Base-by-base conservation (phyloP, 139 green algal species). In the Chlamydomonas eustigma region DNA sequence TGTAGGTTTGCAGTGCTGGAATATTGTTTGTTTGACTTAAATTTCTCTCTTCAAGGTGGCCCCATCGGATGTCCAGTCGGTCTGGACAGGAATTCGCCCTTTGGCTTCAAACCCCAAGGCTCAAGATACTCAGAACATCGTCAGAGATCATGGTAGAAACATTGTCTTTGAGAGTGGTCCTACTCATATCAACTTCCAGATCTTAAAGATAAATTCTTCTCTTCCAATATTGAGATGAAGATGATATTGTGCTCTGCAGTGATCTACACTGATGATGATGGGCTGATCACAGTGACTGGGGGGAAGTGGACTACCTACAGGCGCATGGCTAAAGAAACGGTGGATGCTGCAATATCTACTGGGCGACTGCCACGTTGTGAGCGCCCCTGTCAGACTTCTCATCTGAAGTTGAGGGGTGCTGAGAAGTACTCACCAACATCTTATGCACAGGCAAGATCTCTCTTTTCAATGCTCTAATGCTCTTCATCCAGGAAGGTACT, bases 291-390 rank as follows among this genome's bases (percentile, higher is more conserved):
- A 6, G 86, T 98, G 8, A 90, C 89, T 33, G 93, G 91, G 50
- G 88, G 91, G 68, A 93, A 92, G 85, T 99, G 96, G 96, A 99
- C 96, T 0, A 99, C 96, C 0, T 99, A 99, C 81, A 80, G 96
- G 1, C 78, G 81, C 25, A 98, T 98, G 94, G 94, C 94, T 0
- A 50, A 93, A 78, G 89, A 96, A 52, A 84, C 88, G 0, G 39
- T 97, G 0, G 84, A 97, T 69, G 31, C 73, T 4, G 90, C 86
- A 0, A 44, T 91, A 24, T 44, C 73, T 0, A 83, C 67, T 2
- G 81, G 81, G 3, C 39, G 75, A 4, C 58, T 93, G 52, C 80
- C 73, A 0, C 0, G 51, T 6, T 80, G 73, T 1, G 71, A 65
- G 2, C n/a, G 28, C 24, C 71, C 68, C 37, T 97, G 93, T 83